Percentiles rank a stretch among this genome's conserved stretches.
Evolutionary conservation across 305 asterid genomes (phyloP).

Genomic region (Solanum chacoense): DNA sequence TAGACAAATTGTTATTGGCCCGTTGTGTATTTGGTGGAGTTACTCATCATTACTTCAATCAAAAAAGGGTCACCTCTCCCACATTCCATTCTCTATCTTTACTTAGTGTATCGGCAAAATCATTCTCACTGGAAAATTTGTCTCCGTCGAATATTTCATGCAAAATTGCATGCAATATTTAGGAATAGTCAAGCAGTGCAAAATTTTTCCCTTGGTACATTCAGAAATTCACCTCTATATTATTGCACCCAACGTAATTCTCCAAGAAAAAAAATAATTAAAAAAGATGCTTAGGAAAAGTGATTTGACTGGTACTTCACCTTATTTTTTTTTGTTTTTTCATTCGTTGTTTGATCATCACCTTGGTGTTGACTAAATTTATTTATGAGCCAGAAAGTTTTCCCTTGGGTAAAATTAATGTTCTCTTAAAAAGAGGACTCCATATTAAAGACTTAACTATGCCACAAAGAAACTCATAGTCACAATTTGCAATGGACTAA

Average conservation of each 20-base stretch:
- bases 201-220: background rate
- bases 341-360: background rate
- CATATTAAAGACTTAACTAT: background rate
- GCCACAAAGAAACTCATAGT: background rate
- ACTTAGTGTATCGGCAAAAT: conserved; percentile 8
- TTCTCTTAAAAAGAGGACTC: background rate
- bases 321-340: background rate
- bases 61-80: conserved; percentile 6
- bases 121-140: conserved; percentile 25
- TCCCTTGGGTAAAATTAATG: background rate
- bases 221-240: background rate
- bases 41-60: conserved; percentile 22
- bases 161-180: conserved; percentile 5
- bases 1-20: conserved; percentile 13
- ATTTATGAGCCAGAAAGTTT: background rate
- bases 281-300: background rate
- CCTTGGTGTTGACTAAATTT: background rate
- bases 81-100: background rate
- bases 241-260: background rate
- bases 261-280: too few relatives aligned
- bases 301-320: background rate
- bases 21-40: conserved; percentile 13
- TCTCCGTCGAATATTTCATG: conserved; percentile 18
- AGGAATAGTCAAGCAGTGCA: background rate
- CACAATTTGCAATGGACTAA: background rate